These are phyloP conservation scores for Moricandia arvensis DNA, from an alignment of 345 rosid genomes.

Conservation along the genomic window DNA sequence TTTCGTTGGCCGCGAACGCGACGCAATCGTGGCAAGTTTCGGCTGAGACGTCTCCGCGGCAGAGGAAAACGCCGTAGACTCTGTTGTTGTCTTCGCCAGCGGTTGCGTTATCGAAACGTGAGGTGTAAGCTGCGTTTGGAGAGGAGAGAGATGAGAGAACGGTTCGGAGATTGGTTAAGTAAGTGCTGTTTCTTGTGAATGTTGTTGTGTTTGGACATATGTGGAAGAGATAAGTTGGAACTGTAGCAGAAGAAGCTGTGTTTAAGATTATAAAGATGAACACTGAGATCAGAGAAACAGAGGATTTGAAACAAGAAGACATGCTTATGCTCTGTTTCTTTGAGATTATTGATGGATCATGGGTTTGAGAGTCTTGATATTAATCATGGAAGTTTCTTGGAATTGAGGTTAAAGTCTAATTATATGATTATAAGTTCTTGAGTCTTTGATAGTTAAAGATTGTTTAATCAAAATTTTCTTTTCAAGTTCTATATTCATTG, in stretches of 20 bases:
- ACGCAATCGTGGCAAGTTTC: constrained; percentile 41
- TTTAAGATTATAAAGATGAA: constrained; percentile 15
- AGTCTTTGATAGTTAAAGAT: neutral
- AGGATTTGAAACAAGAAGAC: constrained; percentile 23
- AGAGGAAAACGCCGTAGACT: constrained; percentile 44
- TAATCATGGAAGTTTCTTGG: neutral
- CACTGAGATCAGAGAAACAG: constrained; percentile 17
- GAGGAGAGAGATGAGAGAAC: constrained; percentile 39
- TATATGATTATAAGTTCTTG: neutral
- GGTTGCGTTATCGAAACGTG: constrained; percentile 45
- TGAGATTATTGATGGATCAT: neutral
- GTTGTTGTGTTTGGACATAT: constrained; percentile 32
- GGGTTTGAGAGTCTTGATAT: constrained; percentile 14
- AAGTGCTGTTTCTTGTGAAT: constrained; percentile 42
- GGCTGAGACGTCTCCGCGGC: constrained; percentile 40
- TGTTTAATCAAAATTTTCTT: neutral
- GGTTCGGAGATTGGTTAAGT: constrained; percentile 40
- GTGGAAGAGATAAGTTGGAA: constrained; percentile 36
- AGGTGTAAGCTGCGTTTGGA: constrained; percentile 29
- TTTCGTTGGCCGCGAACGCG: constrained; percentile 7
- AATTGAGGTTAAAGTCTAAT: constrained; percentile 1
- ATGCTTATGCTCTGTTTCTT: neutral
- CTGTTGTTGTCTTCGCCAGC: constrained; percentile 29
- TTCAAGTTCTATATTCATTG: neutral
- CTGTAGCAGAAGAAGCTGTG: constrained; percentile 30